These are phyloP conservation scores for Acrodontium crateriforme DNA, from an alignment of 2,329 filamentous ascomycete species.

Conservation along the genomic window DNA sequence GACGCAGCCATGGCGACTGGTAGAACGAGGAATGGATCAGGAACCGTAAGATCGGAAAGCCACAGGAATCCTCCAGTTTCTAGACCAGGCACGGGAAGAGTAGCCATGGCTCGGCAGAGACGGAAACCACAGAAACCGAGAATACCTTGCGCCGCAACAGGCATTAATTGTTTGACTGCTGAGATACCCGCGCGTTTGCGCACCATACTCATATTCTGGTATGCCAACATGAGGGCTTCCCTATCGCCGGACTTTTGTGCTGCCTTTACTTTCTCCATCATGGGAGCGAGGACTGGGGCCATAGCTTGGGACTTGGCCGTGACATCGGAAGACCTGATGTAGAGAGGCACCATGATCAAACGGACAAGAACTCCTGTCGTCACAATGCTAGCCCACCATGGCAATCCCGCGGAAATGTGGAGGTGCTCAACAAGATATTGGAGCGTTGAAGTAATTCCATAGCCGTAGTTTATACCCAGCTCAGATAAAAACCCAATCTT, in stretches of 20 bases:
- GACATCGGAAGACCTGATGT: conserved; percentile 47
- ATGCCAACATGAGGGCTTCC: conserved; percentile 31
- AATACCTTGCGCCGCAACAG: conserved; percentile 48
- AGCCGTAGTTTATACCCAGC: conserved; percentile 79
- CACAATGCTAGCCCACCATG: conserved; percentile 71
- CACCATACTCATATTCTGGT: conserved; percentile 36
- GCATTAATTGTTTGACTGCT: conserved; percentile 36
- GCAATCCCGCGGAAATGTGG: conserved; percentile 59
- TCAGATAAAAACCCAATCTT: conserved; percentile 69
- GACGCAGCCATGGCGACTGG: conserved; percentile 35
- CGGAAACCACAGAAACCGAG: conserved; percentile 73
- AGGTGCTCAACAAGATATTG: conserved; percentile 70
- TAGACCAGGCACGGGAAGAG: conserved; percentile 68
- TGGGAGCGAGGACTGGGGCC: conserved; percentile 41
- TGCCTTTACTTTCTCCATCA: conserved; percentile 41
- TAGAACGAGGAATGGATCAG: conserved; percentile 66
- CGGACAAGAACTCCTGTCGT: conserved; percentile 53
- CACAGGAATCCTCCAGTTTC: conserved; percentile 58
- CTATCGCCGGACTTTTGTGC: conserved; percentile 33
- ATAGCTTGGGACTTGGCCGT: conserved; percentile 49
- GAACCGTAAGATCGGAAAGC: conserved; percentile 61
- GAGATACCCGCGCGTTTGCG: conserved; percentile 43
- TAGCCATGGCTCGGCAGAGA: conserved; percentile 57
- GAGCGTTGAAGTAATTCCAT: conserved; percentile 59
- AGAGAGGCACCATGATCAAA: conserved; percentile 49